Evolutionary conservation across 768 basidiomycete species (phyloP).

Genomic region (Hericium erinaceus): DNA sequence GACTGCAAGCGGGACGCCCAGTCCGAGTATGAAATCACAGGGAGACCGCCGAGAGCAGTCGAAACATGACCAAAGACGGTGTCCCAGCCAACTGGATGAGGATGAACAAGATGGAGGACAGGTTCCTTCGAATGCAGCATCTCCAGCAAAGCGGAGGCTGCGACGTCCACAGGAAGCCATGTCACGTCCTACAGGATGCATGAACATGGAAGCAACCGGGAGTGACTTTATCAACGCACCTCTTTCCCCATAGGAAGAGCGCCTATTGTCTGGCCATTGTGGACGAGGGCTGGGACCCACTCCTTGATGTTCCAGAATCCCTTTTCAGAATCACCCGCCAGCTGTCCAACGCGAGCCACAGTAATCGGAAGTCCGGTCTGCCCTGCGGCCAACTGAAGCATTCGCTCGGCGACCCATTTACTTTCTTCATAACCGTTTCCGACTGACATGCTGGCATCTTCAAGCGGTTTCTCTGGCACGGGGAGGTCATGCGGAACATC

Average conservation of each 20-base stretch:
- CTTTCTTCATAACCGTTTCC: conserved; percentile 1
- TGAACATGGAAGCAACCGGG: not conserved
- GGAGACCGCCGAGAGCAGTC: not conserved
- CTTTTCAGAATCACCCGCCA: not conserved
- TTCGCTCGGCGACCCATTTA: conserved; percentile 7
- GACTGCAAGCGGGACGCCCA: not conserved
- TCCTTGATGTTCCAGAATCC: not conserved
- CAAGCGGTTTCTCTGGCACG: not conserved
- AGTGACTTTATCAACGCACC: not conserved
- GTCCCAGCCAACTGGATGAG: conserved; percentile 2
- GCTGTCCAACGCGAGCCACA: conserved; percentile 1
- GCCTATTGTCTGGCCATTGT: not conserved
- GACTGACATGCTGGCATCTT: not conserved
- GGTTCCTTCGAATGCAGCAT: conserved; percentile 1
- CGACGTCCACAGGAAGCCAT: conserved; percentile 11
- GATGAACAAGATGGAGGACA: conserved; percentile 6
- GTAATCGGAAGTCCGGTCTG: not conserved
- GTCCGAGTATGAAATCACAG: not conserved
- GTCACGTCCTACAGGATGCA: not conserved
- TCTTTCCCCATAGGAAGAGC: not conserved
- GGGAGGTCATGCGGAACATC: no score
- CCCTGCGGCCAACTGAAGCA: not conserved
- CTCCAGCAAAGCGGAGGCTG: conserved; percentile 4
- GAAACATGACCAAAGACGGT: not conserved
- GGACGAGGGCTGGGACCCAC: conserved; percentile 1